Evolutionary conservation across 305 asterid genomes (phyloP).

Genomic region (Rubia tinctorum): DNA sequence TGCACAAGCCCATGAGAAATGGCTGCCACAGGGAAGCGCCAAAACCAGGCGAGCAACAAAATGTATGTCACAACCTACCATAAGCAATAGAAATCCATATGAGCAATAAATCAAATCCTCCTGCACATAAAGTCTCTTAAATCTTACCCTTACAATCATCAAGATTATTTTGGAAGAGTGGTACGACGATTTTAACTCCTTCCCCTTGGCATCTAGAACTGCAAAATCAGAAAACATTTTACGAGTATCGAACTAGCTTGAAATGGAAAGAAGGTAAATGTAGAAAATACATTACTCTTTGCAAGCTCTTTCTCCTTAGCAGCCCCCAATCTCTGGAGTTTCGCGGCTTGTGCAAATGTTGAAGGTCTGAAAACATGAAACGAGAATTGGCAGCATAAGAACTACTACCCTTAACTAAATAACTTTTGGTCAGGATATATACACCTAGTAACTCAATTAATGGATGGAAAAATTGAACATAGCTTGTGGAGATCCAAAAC

Average conservation of each 20-base stretch:
- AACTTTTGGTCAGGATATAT: too few species aligned
- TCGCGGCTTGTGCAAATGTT: slow-evolving; percentile 98
- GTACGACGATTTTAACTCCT: slow-evolving; percentile 48
- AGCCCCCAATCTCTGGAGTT: slow-evolving; percentile 74
- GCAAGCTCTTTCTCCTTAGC: slow-evolving; percentile 92
- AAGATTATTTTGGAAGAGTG: slow-evolving; percentile 46
- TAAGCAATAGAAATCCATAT: slow-evolving; percentile 16
- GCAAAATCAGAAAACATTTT: slow-evolving; percentile 28
- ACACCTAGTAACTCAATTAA: too few species aligned
- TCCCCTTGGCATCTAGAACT: slow-evolving; percentile 56
- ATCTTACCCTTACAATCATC: slow-evolving; percentile 50
- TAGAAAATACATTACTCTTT: slow-evolving; percentile 44
- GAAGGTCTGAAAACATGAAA: slow-evolving; percentile 66
- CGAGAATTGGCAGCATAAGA: not conserved
- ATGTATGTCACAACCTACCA: slow-evolving; percentile 48
- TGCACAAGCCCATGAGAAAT: slow-evolving; percentile 80
- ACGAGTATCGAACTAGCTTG: not conserved
- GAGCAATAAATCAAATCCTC: slow-evolving; percentile 2
- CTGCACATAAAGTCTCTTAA: slow-evolving; percentile 19
- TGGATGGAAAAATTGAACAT: too few species aligned
- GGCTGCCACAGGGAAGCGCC: slow-evolving; percentile 82
- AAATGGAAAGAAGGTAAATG: not conserved
- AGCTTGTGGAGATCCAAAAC: too few species aligned
- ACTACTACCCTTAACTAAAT: too few species aligned
- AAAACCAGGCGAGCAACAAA: slow-evolving; percentile 68